Base-by-base conservation (phyloP, 2,329 filamentous ascomycete species). In the Fusarium begoniae region DNA sequence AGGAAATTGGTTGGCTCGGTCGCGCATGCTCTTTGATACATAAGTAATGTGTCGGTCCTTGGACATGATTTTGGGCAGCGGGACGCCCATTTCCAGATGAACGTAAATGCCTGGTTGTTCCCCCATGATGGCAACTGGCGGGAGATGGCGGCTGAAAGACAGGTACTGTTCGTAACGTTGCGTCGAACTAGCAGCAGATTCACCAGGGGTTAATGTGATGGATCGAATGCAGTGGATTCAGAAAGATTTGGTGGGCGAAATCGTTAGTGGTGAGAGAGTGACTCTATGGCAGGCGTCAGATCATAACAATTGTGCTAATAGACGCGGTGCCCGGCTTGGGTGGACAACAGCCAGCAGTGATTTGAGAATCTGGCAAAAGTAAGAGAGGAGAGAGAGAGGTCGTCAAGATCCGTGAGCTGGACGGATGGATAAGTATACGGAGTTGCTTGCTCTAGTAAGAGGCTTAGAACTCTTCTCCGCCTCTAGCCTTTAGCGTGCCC, bases 41-140 rank as follows among this genome's bases (percentile, higher is more conserved):
- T 86, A 88, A 50, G 85, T 85, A 68, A 87, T 69, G 35, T 84
- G 83, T 67, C 86, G 85, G 58, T 80, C 83, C 66, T 83, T 85
- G 18, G 84, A 81, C 18, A 83, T 67, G 63, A 85, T 82, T 44
- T 82, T 83, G n/a, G 82, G 81, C 83, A 85, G 88, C 2, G 87
- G 87, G 30, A 89, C 79, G 37, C 87, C 86, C 66, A 88, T 87
- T 75, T 88, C 87, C 66, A 89, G 79, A 62, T 87, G 85, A 15
- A 89, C 79, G 66, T 87, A 88, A 61, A 89, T 80, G 43, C 70
- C 70, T 50, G 80, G 78, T 59, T 79, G 74, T 37, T 78, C 69
- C 32, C 68, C 64, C 79, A 81, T 81, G 50, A 38, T 70, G 58
- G 35, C 55, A 43, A 45, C 37, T 35, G 20, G 32, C 40, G 35